These are phyloP conservation scores for Sphagnum contortum DNA, from an alignment of 225 moss, liverwort and hornwort genomes.

Conservation along the genomic window DNA sequence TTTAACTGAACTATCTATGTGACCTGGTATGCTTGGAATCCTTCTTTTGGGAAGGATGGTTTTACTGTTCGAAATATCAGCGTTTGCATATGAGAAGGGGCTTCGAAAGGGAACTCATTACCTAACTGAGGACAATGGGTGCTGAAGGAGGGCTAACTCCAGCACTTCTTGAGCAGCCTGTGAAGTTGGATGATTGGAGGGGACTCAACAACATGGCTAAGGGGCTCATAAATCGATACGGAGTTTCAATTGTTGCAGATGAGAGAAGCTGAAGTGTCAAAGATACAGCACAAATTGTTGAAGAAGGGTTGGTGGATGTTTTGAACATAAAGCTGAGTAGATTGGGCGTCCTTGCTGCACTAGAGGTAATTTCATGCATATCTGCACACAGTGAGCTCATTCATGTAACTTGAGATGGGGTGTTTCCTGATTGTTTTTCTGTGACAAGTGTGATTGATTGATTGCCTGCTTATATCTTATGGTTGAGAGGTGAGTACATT, in stretches of 20 bases:
- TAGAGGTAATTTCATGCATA: constrained; percentile 27
- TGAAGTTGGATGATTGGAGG: constrained; percentile 65
- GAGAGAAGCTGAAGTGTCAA: constrained; percentile 69
- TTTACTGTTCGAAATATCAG: too few relatives aligned
- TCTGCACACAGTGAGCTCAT: too few relatives aligned
- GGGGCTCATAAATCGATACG: constrained; percentile 51
- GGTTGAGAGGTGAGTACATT: too few relatives aligned
- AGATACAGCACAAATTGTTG: constrained; percentile 55
- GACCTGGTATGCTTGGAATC: too few relatives aligned
- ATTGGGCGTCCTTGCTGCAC: constrained; percentile 64
- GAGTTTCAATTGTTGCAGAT: constrained; percentile 79
- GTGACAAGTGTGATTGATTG: too few relatives aligned
- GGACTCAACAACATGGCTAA: constrained; percentile 59
- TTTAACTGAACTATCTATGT: too few relatives aligned
- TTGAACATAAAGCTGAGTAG: constrained; percentile 78
- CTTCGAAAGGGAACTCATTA: too few relatives aligned
- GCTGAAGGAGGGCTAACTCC: constrained; percentile 63
- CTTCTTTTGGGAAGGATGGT: too few relatives aligned
- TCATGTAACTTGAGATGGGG: too few relatives aligned
- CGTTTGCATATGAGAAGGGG: too few relatives aligned
- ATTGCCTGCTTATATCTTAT: too few relatives aligned
- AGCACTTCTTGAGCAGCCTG: constrained; percentile 73
- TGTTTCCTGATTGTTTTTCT: background rate
- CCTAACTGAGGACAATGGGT: background rate
- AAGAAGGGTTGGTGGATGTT: constrained; percentile 55